These are phyloP conservation scores for Symbiodinium natans DNA, from an alignment of 73 alveolate genomes.

Conservation along the genomic window DNA sequence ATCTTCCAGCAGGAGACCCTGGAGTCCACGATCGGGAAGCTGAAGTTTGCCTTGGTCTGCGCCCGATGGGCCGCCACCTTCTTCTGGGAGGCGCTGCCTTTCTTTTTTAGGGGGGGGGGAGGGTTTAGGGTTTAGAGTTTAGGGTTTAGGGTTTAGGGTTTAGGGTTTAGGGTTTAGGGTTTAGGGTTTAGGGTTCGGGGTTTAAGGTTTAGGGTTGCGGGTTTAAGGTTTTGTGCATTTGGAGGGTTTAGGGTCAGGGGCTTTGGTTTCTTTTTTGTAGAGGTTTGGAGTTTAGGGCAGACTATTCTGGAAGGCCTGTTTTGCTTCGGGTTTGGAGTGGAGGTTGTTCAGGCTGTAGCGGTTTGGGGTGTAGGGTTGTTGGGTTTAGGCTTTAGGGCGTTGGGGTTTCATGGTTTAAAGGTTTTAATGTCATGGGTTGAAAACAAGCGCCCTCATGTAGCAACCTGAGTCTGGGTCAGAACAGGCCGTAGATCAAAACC, in stretches of 20 bases:
- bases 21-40: background rate
- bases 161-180: constrained; percentile 1
- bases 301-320: too few relatives aligned
- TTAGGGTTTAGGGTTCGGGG: background rate
- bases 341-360: background rate
- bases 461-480: too few relatives aligned
- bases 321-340: background rate
- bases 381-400: background rate
- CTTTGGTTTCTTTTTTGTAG: background rate
- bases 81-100: background rate
- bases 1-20: background rate
- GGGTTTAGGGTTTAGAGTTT: background rate
- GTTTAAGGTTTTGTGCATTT: background rate
- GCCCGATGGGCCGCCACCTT: background rate
- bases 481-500: too few relatives aligned
- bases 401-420: background rate
- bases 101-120: too few relatives aligned
- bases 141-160: background rate
- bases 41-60: background rate
- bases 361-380: background rate
- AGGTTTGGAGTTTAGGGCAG: too few relatives aligned
- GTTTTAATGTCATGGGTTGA: background rate
- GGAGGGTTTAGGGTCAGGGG: background rate
- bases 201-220: background rate
- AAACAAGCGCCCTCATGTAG: too few relatives aligned